Evolutionary conservation across 1,284 basidiomycete genomes (phyloP).

Genomic region (Rhodotorula sp.): DNA sequence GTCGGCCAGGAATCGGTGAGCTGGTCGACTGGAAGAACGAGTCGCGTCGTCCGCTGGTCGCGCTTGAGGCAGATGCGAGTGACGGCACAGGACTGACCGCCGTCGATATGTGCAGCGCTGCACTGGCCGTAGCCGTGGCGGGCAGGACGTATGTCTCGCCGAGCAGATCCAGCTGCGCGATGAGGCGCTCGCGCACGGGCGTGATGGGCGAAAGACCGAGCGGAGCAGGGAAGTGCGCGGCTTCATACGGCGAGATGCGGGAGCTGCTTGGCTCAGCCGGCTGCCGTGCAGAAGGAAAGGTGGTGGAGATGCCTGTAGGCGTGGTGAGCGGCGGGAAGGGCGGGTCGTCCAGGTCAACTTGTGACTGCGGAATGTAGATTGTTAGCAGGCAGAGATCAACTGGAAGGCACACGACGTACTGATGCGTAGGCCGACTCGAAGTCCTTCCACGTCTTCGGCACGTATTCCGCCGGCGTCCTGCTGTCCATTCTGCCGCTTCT

Average conservation of each 20-base stretch:
- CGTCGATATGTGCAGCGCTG: not conserved
- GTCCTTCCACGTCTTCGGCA: conserved; percentile 22
- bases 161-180: conserved; percentile 42
- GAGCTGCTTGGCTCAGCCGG: conserved; percentile 18
- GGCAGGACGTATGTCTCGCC: conserved; percentile 5
- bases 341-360: conserved; percentile 41
- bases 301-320: not conserved
- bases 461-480: not conserved
- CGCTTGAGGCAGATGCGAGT: not conserved
- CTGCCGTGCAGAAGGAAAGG: not conserved
- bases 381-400: too few relatives aligned
- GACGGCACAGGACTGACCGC: not conserved
- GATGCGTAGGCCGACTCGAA: conserved; percentile 12
- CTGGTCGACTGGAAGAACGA: conserved; percentile 2
- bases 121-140: not conserved
- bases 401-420: not conserved
- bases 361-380: conserved; percentile 9
- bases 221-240: conserved; percentile 22
- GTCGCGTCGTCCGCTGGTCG: conserved; percentile 9
- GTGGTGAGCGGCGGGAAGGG: conserved; percentile 30
- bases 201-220: conserved; percentile 16
- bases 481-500: conserved; percentile 6
- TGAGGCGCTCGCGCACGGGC: conserved; percentile 37
- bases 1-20: not conserved
- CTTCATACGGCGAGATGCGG: conserved; percentile 37